These are phyloP conservation scores for Brassica cretica DNA, from an alignment of 345 rosid genomes.

Conservation along the genomic window DNA sequence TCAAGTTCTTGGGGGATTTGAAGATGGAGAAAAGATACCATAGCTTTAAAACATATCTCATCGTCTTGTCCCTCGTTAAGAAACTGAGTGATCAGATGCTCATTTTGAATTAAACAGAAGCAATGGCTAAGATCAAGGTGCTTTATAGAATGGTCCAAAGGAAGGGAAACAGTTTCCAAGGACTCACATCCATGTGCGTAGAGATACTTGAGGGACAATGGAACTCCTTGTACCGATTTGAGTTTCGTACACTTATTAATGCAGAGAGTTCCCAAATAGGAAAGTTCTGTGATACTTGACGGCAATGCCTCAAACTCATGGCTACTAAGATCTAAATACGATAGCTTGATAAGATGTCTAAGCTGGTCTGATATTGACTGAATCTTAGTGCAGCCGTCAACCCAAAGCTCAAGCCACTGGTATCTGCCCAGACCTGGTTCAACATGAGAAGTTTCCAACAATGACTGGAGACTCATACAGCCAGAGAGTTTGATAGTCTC, in stretches of 20 bases:
- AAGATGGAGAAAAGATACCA: background rate
- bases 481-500: conserved; percentile 15
- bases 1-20: background rate
- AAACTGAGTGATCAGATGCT: background rate
- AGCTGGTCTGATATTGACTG: background rate
- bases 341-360: background rate
- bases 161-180: background rate
- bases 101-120: background rate
- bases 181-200: background rate
- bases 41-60: background rate
- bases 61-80: background rate
- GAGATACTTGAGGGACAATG: background rate
- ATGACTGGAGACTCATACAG: conserved; percentile 14
- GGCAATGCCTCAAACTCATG: background rate
- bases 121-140: conserved; percentile 22
- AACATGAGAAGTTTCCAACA: background rate
- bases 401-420: background rate
- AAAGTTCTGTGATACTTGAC: background rate
- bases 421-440: background rate
- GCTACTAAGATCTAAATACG: background rate
- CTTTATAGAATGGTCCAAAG: background rate
- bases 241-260: background rate
- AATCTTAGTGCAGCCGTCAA: background rate
- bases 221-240: background rate
- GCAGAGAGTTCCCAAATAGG: background rate